These are phyloP conservation scores for Talaromyces sp. DNA, from an alignment of 2,329 filamentous ascomycete species.

Conservation along the genomic window DNA sequence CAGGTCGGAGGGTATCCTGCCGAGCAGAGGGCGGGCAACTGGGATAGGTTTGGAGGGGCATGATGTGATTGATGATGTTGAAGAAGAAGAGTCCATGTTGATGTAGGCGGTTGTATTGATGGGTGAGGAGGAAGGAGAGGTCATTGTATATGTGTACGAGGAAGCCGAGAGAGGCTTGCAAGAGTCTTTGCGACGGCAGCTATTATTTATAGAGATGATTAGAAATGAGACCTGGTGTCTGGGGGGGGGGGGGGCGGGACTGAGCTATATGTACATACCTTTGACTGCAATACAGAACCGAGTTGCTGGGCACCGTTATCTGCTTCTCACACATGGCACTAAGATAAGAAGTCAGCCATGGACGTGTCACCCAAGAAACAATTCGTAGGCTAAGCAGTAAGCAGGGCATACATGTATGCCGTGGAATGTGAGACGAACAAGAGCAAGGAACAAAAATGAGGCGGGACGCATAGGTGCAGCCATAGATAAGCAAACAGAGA, in stretches of 20 bases:
- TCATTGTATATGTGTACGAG: constrained; percentile 30
- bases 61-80: constrained; percentile 21
- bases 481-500: constrained; percentile 8
- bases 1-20: constrained; percentile 39
- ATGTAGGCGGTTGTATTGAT: constrained; percentile 23
- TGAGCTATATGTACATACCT: constrained; percentile 48
- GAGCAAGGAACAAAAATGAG: constrained; percentile 12
- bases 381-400: neutral
- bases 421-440: constrained; percentile 19
- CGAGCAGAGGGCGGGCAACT: neutral
- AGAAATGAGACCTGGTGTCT: constrained; percentile 3
- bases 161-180: constrained; percentile 44
- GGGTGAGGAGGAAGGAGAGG: constrained; percentile 27
- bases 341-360: constrained; percentile 27
- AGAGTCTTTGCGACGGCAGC: constrained; percentile 47
- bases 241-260: neutral
- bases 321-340: constrained; percentile 64
- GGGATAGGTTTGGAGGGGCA: neutral
- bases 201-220: constrained; percentile 22
- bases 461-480: neutral
- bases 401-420: neutral
- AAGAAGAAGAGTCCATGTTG: constrained; percentile 20
- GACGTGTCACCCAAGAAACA: constrained; percentile 7
- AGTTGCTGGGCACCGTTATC: constrained; percentile 59
- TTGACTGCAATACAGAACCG: constrained; percentile 62